These are phyloP conservation scores for Leptomonas pyrrhocoris DNA, from an alignment of 208 protist species.

Conservation along the genomic window DNA sequence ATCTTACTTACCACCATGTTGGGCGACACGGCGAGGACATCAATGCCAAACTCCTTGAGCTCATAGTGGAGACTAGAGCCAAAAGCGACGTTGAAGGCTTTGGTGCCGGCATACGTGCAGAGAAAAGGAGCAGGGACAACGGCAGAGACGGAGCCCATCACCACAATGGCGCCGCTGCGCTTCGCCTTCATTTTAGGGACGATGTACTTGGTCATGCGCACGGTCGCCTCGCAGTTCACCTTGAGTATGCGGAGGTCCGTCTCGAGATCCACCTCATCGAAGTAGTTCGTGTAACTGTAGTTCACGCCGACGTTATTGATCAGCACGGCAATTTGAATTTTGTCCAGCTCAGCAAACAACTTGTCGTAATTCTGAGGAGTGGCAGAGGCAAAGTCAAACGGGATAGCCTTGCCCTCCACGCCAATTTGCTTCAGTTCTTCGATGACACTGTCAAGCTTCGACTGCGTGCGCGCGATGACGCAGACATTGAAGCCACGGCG, in stretches of 20 bases:
- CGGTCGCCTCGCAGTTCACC: conserved; percentile 86
- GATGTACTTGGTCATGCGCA: conserved; percentile 87
- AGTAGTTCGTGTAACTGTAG: conserved; percentile 92
- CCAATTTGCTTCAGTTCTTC: conserved; percentile 63
- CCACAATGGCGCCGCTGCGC: conserved; percentile 77
- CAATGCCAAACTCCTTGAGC: conserved; percentile 58
- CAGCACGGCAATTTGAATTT: conserved; percentile 63
- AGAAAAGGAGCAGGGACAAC: conserved; percentile 74
- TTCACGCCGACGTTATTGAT: conserved; percentile 95
- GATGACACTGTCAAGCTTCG: conserved; percentile 84
- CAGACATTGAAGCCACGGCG: conserved; percentile 92
- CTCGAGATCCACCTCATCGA: conserved; percentile 74
- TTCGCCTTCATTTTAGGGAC: conserved; percentile 74
- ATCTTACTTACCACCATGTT: conserved; percentile 84
- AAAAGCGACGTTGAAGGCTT: conserved; percentile 86
- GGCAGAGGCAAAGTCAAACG: conserved; percentile 83
- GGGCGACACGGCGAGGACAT: conserved; percentile 74
- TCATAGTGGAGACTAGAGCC: conserved; percentile 66
- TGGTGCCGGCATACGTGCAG: conserved; percentile 85
- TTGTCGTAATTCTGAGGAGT: conserved; percentile 57
- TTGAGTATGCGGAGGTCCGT: conserved; percentile 79
- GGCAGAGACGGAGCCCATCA: conserved; percentile 77
- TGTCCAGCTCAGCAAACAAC: conserved; percentile 61
- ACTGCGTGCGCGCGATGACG: conserved; percentile 86
- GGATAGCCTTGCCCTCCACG: conserved; percentile 78